Percentiles rank a stretch among this genome's conserved stretches.
Conservation (phyloP, 2,329 filamentous ascomycete species). For the Xylariaceae sp. region DNA sequence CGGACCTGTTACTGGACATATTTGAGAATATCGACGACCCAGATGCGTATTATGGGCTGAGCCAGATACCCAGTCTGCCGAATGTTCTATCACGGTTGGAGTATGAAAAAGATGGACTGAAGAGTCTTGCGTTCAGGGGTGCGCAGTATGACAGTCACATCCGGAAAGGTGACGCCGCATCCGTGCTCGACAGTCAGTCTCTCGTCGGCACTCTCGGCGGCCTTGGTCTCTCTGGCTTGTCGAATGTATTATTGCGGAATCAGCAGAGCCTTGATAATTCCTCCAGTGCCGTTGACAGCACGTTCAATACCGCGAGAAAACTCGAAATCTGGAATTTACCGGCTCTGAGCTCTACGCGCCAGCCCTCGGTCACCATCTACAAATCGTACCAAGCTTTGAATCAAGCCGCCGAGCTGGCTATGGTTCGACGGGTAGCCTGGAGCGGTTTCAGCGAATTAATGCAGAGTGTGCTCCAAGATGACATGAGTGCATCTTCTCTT, state of each 20-base stretch:
- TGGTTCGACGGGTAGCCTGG: constrained; percentile 55
- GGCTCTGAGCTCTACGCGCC: constrained; percentile 56
- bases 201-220: constrained; percentile 72
- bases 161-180: constrained; percentile 50
- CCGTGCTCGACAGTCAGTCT: constrained; percentile 57
- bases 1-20: constrained; percentile 69
- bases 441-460: constrained; percentile 58
- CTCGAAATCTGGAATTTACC: constrained; percentile 91
- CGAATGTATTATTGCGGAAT: constrained; percentile 68
- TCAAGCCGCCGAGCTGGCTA: constrained; percentile 51
- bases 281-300: constrained; percentile 59
- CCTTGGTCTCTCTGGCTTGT: constrained; percentile 79
- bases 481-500: constrained; percentile 46
- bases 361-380: constrained; percentile 66
- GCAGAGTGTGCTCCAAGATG: constrained; percentile 46
- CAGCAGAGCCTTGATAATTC: constrained; percentile 56
- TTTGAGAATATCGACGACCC: constrained; percentile 94
- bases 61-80: constrained; percentile 68
- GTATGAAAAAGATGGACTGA: constrained; percentile 81
- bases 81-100: constrained; percentile 78
- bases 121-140: constrained; percentile 83
- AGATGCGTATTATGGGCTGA: constrained; percentile 89
- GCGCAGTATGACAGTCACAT: constrained; percentile 87
- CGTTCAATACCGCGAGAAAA: constrained; percentile 72
- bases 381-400: constrained; percentile 75